Evolutionary conservation across 768 basidiomycete genomes (phyloP), one percentile per base, ranked within the genome.

Genomic region (Boletus rubescentipes): DNA sequence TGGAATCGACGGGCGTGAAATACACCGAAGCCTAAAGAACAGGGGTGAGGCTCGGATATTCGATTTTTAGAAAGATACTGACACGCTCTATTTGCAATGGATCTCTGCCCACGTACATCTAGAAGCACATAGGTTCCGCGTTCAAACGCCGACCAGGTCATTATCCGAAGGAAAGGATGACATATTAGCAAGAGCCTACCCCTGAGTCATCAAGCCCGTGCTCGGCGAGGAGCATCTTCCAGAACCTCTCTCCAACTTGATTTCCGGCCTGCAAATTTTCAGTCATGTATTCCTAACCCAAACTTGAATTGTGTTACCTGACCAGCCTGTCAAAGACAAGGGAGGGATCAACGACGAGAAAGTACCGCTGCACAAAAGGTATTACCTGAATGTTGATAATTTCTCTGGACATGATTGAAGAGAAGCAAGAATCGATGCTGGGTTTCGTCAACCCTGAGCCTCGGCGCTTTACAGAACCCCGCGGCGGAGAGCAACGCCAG

Each of bases 221-320:
- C 73, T 94, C 91, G 15, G 84, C 81, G 21, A 97, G 78, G 52
- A 96, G 82, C 80, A 87, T 85, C 55, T 86, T 78, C 94, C 94
- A 97, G 71, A 96, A 98, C 41, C 80, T 79, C 63, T 91, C 89
- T 48, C 93, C 92, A 40, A 91, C 82, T 72, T 86, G 85, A 63
- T 87, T 88, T 58, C 87, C 84, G 29, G 87, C 87, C 83, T 86
- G 45, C 5, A 57, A 52, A 5, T 48, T 66, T 66, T 53, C 12
- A 5, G 53, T 66, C 47, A 68, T 57, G 57, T 48, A 47, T 55
- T 54, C 44, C 21, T 35, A 43, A 34, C 34, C 6, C 34, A 32
- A 29, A n/a, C n/a, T 12, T 30, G 31, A 21, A 26, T 47, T 39
- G 11, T 39, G 12, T 58, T 64, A 89, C 88, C 79, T 90, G 89